Conservation (phyloP, 495 filamentous ascomycete species). For the Parathielavia appendiculata region DNA sequence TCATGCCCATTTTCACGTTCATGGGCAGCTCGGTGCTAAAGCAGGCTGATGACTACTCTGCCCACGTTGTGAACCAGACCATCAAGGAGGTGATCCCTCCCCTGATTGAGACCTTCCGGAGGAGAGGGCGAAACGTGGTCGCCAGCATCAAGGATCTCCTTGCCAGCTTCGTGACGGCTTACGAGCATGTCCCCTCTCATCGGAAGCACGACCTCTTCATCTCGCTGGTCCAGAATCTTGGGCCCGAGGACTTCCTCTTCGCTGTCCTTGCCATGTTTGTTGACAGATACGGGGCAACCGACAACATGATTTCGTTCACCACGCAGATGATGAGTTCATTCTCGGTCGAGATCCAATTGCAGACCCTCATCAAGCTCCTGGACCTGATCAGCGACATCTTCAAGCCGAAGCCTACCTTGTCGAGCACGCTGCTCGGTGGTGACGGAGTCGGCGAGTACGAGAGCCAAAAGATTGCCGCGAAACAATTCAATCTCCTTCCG, state of each 20-base stretch:
- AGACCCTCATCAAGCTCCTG: slow-evolving; percentile 66
- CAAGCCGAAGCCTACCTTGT: slow-evolving; percentile 62
- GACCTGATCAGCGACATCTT: slow-evolving; percentile 66
- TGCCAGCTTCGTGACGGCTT: slow-evolving; percentile 87
- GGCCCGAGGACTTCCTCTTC: slow-evolving; percentile 73
- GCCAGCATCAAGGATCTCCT: slow-evolving; percentile 78
- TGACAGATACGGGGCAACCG: slow-evolving; percentile 58
- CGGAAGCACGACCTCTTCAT: slow-evolving; percentile 74
- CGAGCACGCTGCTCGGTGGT: slow-evolving; percentile 60
- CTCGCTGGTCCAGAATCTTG: slow-evolving; percentile 74
- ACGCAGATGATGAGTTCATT: slow-evolving; percentile 52
- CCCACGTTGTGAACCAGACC: slow-evolving; percentile 84
- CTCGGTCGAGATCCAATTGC: slow-evolving; percentile 60
- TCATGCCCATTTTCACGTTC: slow-evolving; percentile 99
- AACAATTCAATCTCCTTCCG: slow-evolving; percentile 57
- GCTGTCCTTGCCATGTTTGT: slow-evolving; percentile 66
- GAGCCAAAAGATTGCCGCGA: slow-evolving; percentile 53
- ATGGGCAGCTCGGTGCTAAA: slow-evolving; percentile 84
- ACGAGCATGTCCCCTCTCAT: slow-evolving; percentile 86
- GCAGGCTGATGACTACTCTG: slow-evolving; percentile 92
- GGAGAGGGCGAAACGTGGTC: slow-evolving; percentile 68
- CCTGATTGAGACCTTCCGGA: slow-evolving; percentile 77
- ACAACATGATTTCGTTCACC: slow-evolving; percentile 48
- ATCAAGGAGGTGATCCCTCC: slow-evolving; percentile 86
- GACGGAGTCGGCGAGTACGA: slow-evolving; percentile 57